These are phyloP conservation scores for Ceratobasidium papillatum DNA, from an alignment of 1,284 basidiomycete species.

Conservation along the genomic window DNA sequence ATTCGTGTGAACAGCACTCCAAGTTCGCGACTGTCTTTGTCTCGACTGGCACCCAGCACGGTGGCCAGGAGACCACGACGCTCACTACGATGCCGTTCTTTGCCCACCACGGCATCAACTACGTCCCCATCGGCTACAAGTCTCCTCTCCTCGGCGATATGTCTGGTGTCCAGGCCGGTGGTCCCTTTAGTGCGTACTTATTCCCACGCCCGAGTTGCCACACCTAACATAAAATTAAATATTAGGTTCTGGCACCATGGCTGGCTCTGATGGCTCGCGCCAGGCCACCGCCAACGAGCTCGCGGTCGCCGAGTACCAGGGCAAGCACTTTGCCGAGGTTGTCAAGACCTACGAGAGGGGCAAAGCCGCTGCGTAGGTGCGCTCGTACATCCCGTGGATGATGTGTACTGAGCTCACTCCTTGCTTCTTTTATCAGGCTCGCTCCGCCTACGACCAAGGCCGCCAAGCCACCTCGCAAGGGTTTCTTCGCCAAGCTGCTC, in stretches of 20 bases:
- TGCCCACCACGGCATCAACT: constrained; percentile 55
- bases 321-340: constrained; percentile 43
- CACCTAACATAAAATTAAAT: background rate
- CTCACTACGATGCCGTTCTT: constrained; percentile 52
- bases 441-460: constrained; percentile 37
- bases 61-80: constrained; percentile 44
- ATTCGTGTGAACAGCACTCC: constrained; percentile 47
- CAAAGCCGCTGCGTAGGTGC: constrained; percentile 39
- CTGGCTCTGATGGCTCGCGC: constrained; percentile 42
- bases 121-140: constrained; percentile 56
- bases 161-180: constrained; percentile 51
- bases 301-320: constrained; percentile 38
- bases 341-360: constrained; percentile 45
- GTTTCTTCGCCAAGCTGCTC: constrained; percentile 40
- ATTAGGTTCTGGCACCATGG: constrained; percentile 28
- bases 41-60: constrained; percentile 48
- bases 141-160: constrained; percentile 50
- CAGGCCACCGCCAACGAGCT: constrained; percentile 41
- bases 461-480: constrained; percentile 34
- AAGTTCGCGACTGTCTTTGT: constrained; percentile 56
- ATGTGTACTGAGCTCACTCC: constrained; percentile 5
- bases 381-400: background rate
- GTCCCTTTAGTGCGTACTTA: constrained; percentile 50
- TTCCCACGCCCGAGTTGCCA: background rate
- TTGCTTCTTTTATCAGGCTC: constrained; percentile 12